phyloP scores from a whole-genome alignment of 2,329 filamentous ascomycete species.

The Alternaria longipes region DNA sequence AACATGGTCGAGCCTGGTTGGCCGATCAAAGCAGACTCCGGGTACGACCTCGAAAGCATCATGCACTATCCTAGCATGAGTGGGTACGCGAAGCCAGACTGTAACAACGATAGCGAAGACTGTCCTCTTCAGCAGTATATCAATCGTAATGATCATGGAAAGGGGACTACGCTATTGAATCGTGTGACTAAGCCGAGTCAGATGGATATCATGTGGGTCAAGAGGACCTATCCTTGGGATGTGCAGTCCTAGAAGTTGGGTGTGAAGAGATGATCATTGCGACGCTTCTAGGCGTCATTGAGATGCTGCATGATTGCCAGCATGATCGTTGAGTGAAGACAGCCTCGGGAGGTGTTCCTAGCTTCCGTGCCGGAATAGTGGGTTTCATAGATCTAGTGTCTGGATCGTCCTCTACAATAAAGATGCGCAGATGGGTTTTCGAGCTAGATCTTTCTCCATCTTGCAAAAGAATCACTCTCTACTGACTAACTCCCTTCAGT shows the following conservation, averaged over 20 bases:
- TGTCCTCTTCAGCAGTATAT: not conserved
- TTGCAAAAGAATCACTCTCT: not conserved
- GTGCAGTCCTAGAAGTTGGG: not conserved
- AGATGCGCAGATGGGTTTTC: not conserved
- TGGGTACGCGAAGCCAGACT: conserved; percentile 5
- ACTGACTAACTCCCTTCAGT: accelerated
- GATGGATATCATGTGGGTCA: not conserved
- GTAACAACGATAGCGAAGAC: not conserved
- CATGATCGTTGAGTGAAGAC: not conserved
- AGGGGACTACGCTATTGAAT: not conserved
- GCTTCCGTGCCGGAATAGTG: not conserved
- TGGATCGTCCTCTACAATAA: not conserved
- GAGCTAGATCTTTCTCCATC: not conserved
- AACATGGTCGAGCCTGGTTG: conserved; percentile 3
- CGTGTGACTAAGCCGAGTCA: not conserved
- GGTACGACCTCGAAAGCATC: conserved; percentile 1
- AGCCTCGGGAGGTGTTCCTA: not conserved
- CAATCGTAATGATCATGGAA: not conserved
- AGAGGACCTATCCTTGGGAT: not conserved
- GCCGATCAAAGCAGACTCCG: not conserved
- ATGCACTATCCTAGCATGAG: not conserved
- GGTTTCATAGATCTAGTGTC: not conserved
- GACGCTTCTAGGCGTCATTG: not conserved
- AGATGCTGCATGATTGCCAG: not conserved
- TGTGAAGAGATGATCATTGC: not conserved